A percentile compares a stretch with the other conserved stretches of the same genome.
Evolutionary conservation across 2,329 filamentous ascomycete species (phyloP).

Genomic region (Talaromyces rugulosus): DNA sequence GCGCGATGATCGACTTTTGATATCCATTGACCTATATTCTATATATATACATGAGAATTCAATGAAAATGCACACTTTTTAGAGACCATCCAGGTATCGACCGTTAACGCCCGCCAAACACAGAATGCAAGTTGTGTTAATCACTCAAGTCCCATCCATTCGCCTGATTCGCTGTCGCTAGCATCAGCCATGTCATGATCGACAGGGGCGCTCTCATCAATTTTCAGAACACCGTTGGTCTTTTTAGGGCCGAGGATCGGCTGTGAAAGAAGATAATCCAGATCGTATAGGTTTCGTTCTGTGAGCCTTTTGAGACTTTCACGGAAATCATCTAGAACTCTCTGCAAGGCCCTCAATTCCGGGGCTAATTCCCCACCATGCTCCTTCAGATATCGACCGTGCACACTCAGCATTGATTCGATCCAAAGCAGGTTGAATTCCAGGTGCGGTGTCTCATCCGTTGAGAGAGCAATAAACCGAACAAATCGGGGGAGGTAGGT

Average conservation of each 20-base stretch:
- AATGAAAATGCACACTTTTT: constrained; percentile 15
- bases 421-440: constrained; percentile 96
- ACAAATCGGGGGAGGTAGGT: constrained; percentile 84
- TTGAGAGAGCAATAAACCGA: constrained; percentile 80
- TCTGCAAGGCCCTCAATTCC: constrained; percentile 76
- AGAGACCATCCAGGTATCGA: constrained; percentile 24
- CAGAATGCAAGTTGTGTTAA: constrained; percentile 13
- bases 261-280: constrained; percentile 71
- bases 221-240: constrained; percentile 26
- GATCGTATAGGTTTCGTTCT: constrained; percentile 83
- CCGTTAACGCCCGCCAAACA: constrained; percentile 15
- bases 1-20: background rate
- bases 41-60: constrained; percentile 1
- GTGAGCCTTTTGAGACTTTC: constrained; percentile 77
- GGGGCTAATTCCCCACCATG: constrained; percentile 75
- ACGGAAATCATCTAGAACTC: constrained; percentile 74
- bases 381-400: constrained; percentile 80
- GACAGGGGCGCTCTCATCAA: constrained; percentile 25
- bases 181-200: constrained; percentile 20
- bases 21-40: background rate
- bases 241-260: constrained; percentile 32
- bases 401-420: constrained; percentile 71
- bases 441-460: constrained; percentile 85
- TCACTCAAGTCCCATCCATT: constrained; percentile 53
- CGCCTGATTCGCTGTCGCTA: constrained; percentile 36